Base-by-base conservation (phyloP, 345 rosid species). In the Diplotaxis tenuifolia region DNA sequence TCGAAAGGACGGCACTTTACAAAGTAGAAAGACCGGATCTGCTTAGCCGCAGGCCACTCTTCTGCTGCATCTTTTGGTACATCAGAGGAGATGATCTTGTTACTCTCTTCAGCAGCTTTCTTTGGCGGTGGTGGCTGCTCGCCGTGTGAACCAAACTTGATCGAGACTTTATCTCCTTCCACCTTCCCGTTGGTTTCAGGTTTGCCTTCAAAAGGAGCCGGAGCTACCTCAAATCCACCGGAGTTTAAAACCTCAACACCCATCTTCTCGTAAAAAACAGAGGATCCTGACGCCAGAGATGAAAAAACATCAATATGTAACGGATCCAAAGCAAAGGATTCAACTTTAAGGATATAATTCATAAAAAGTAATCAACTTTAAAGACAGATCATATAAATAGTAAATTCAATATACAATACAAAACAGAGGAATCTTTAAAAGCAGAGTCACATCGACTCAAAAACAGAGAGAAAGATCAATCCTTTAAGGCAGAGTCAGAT, bases 1-100 rank as follows among this genome's bases (percentile, higher is more conserved):
- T 81, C 85, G 34, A 74, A 79, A 9, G 75, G 32, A 22, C 89
- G 85, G 79, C 72, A 67, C 60, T 80, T 87, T 7, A 87, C 83
- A 75, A 91, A 82, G 83, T 86, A 86, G 75, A 88, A 91, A 42
- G 74, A 19, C 73, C 85, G 88, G 71, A 85, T 82, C 88, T 86
- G 86, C 78, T 66, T 78, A 5, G 81, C 79, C 12, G 81, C 90
- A 64, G 98, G 95, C 98, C 98, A 94, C 73, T 94, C 97, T 14
- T 83, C 96, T 8, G 36, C 82, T 1, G 86, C 96, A 77, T 91
- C 85, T 82, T 78, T 86, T 0, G 90, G 97, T 42, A 77, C 74
- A 55, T 79, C 83, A 71, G 85, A 65, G 55, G 84, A 65, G 61
- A 60, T 69, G 15, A 82, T 52, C 5, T 21, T 53, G 58, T 5